Percentiles rank a stretch among this genome's conserved stretches.
phyloP scores from a whole-genome alignment of 1,284 basidiomycete genomes.

The Cutaneotrichosporon sp. region DNA sequence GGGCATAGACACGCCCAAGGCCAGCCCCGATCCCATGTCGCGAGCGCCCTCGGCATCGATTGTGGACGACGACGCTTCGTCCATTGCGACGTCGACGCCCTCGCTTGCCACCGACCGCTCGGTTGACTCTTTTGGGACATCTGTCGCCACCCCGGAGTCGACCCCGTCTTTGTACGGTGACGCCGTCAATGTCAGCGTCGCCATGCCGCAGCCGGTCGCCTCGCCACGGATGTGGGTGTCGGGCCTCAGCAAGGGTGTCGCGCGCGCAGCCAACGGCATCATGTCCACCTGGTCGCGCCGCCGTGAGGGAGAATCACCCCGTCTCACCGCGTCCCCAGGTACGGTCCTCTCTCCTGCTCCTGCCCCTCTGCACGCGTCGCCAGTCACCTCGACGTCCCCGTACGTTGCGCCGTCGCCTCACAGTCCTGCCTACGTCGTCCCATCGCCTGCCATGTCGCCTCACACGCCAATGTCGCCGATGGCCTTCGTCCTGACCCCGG shows the following conservation, averaged over 20 bases:
- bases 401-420: neutral
- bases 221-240: constrained; percentile 40
- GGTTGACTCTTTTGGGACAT: constrained; percentile 11
- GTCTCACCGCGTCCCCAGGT: constrained; percentile 15
- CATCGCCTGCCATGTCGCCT: constrained; percentile 9
- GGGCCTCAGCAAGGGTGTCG: constrained; percentile 42
- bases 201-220: constrained; percentile 14
- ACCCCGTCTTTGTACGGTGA: constrained; percentile 25
- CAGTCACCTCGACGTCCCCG: constrained; percentile 10
- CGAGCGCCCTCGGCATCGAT: constrained; percentile 16
- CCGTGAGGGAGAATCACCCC: constrained; percentile 25
- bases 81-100: constrained; percentile 22
- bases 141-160: constrained; percentile 21
- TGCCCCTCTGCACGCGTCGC: neutral
- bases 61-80: constrained; percentile 20
- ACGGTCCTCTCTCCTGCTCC: constrained; percentile 4
- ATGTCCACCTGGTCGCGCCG: constrained; percentile 30
- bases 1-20: constrained; percentile 13
- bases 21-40: constrained; percentile 23
- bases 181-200: neutral
- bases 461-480: constrained; percentile 17
- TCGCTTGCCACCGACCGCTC: constrained; percentile 20
- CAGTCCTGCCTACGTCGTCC: constrained; percentile 18
- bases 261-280: constrained; percentile 41
- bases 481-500: constrained; percentile 23